Conservation (phyloP, 768 basidiomycete species). For the Lactifluus pinguis region DNA sequence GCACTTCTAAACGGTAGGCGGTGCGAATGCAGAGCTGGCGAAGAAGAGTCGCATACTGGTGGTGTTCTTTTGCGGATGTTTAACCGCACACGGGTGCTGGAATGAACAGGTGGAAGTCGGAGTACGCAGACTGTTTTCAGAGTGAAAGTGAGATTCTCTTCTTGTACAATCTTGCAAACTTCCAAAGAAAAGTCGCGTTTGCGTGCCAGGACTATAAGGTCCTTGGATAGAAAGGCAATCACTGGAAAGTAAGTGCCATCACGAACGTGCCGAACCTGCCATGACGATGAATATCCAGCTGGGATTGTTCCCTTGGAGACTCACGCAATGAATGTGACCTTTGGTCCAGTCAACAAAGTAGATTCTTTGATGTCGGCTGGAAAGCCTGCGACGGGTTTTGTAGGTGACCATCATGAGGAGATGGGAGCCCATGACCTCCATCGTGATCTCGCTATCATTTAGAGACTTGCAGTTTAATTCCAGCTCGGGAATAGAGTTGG, state of each 20-base stretch:
- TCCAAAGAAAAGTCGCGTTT: conserved; percentile 12
- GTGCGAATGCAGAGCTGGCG: neutral
- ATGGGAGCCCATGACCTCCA: conserved; percentile 10
- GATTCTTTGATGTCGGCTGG: conserved; percentile 5
- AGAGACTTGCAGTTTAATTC: conserved; percentile 11
- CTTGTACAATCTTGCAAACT: conserved; percentile 5
- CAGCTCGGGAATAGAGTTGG: neutral
- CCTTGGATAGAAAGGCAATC: conserved; percentile 8
- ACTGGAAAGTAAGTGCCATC: conserved; percentile 11
- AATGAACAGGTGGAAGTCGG: neutral
- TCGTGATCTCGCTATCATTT: conserved; percentile 6
- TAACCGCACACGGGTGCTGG: conserved; percentile 5
- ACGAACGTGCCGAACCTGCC: conserved; percentile 8
- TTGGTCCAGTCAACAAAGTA: conserved; percentile 9
- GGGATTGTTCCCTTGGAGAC: neutral
- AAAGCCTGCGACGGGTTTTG: conserved; percentile 4
- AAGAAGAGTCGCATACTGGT: neutral
- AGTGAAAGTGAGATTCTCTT: neutral
- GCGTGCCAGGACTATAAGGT: conserved; percentile 9
- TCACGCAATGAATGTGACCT: conserved; percentile 5
- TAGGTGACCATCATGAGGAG: conserved; percentile 7
- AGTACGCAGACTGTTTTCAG: conserved; percentile 9
- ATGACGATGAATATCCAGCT: neutral
- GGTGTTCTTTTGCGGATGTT: conserved; percentile 8
- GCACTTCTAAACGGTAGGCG: conserved; percentile 6